phyloP scores from a whole-genome alignment of 768 basidiomycete genomes.

The Calocybe gangraenosa region DNA sequence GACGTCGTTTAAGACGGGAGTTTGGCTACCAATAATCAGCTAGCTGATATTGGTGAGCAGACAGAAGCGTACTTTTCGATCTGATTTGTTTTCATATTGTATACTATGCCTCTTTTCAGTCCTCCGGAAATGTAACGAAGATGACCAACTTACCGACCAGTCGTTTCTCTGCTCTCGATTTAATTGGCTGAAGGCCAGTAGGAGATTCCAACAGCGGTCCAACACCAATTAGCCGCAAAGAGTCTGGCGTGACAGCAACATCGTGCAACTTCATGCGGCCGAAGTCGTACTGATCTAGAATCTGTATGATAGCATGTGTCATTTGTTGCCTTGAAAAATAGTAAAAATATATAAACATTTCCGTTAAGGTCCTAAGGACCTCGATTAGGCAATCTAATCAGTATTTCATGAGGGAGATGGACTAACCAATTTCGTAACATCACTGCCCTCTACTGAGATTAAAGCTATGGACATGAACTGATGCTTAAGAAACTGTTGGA shows the following conservation, averaged over 20 bases:
- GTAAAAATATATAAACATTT: conserved; percentile 31
- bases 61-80: conserved; percentile 56
- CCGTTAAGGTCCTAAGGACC: conserved; percentile 51
- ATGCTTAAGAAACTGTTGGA: conserved; percentile 1
- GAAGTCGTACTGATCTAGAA: conserved; percentile 55
- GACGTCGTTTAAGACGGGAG: conserved; percentile 70
- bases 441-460: conserved; percentile 64
- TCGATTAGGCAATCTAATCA: conserved; percentile 7
- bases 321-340: background rate
- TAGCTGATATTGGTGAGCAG: conserved; percentile 3
- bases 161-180: conserved; percentile 68
- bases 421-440: conserved; percentile 56
- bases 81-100: conserved; percentile 59
- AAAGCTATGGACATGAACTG: conserved; percentile 48
- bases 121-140: background rate
- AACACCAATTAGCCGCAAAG: conserved; percentile 57
- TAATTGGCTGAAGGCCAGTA: conserved; percentile 61
- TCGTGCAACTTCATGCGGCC: conserved; percentile 63
- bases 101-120: conserved; percentile 36
- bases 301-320: conserved; percentile 23
- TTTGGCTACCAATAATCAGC: conserved; percentile 42
- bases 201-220: conserved; percentile 64
- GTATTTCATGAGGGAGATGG: background rate
- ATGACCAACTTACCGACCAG: conserved; percentile 50
- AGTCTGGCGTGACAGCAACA: conserved; percentile 66